Evolutionary conservation across 306 rosid genomes (phyloP).

Genomic region (Medicago truncatula): MtrunA17r5.0-ANR NC_053042.1:8988001-8988500

Average conservation of each 20-base stretch:
- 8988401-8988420: constrained; percentile 99
- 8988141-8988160: constrained; percentile 99
- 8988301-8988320: constrained; percentile 98
- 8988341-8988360: constrained; percentile 97
- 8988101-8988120: constrained; percentile 99
- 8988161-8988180: constrained; percentile 99
- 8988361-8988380: constrained; percentile 99
- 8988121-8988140: constrained; percentile 99
- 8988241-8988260: constrained; percentile 99
- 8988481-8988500: constrained; percentile 87
- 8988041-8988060: constrained; percentile 99
- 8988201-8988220: constrained; percentile 95
- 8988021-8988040: constrained; percentile 98
- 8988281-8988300: constrained; percentile 98
- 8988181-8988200: constrained; percentile 96
- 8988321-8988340: constrained; percentile 99
- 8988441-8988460: constrained; percentile 95
- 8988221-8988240: constrained; percentile 98
- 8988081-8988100: constrained; percentile 99
- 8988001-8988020: constrained; percentile 97
- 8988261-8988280: constrained; percentile 98
- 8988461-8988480: constrained; percentile 90
- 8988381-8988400: constrained; percentile 96
- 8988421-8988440: constrained; percentile 96
- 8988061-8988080: constrained; percentile 98